Evolutionary conservation across 148 eudicot species (phyloP).

Genomic region (Nyssa sinensis): DNA sequence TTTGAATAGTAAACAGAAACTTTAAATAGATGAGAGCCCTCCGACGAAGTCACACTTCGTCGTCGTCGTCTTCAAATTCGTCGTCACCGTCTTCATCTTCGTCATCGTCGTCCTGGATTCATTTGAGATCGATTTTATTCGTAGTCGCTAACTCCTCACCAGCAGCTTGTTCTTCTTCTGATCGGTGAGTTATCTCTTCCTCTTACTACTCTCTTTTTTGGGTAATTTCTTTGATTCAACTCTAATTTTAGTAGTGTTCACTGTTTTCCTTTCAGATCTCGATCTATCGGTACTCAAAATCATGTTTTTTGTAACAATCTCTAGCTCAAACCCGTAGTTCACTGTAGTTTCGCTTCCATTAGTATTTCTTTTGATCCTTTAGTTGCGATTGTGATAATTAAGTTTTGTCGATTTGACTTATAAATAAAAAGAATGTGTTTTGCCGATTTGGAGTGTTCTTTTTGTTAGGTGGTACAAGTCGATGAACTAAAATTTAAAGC

Average conservation of each 20-base stretch:
- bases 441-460: slow-evolving; percentile 2
- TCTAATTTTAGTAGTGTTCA: slow-evolving; percentile 10
- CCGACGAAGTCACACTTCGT: slow-evolving; percentile 68
- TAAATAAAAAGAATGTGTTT: too few relatives aligned
- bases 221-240: neutral
- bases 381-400: neutral
- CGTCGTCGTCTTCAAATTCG: slow-evolving; percentile 48
- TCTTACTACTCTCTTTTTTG: slow-evolving; percentile 1
- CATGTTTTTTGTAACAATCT: neutral
- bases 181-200: slow-evolving; percentile 66
- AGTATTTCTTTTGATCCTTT: slow-evolving; percentile 1
- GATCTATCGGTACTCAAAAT: slow-evolving; percentile 9
- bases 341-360: slow-evolving; percentile 4
- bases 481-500: slow-evolving; percentile 9
- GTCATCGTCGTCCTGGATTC: slow-evolving; percentile 86
- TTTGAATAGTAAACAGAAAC: neutral
- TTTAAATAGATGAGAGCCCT: slow-evolving; percentile 76
- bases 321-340: slow-evolving; percentile 5
- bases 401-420: slow-evolving; percentile 8
- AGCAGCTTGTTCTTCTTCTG: slow-evolving; percentile 54
- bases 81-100: slow-evolving; percentile 52
- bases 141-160: slow-evolving; percentile 76
- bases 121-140: slow-evolving; percentile 82
- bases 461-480: neutral
- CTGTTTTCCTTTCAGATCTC: slow-evolving; percentile 30